phyloP scores from a whole-genome alignment of 768 basidiomycete species.

The Lactifluus rugatus region DNA sequence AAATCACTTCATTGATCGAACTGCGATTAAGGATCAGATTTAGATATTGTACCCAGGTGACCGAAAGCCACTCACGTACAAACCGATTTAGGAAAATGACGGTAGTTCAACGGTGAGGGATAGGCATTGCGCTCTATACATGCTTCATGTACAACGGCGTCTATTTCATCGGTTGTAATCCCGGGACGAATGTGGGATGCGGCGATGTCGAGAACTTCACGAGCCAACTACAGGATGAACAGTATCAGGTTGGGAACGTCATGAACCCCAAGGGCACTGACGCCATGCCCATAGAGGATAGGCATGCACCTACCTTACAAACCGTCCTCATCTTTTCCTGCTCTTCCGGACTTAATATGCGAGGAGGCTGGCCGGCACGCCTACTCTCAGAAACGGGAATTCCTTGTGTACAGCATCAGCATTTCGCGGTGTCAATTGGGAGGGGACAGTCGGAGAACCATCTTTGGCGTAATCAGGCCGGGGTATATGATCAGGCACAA shows the following conservation, averaged over 20 bases:
- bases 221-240: conserved; percentile 47
- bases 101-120: conserved; percentile 90
- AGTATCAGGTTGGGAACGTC: conserved; percentile 4
- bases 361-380: conserved; percentile 49
- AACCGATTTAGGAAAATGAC: conserved; percentile 86
- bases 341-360: conserved; percentile 59
- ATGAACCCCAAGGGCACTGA: conserved; percentile 2
- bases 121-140: conserved; percentile 86
- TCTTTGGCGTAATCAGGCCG: conserved; percentile 82
- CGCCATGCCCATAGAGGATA: background rate
- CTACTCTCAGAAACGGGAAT: conserved; percentile 50
- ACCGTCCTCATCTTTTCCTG: conserved; percentile 84
- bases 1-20: conserved; percentile 91
- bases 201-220: conserved; percentile 90
- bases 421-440: background rate
- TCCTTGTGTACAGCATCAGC: conserved; percentile 33
- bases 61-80: conserved; percentile 64
- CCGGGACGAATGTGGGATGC: conserved; percentile 84
- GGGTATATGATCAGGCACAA: conserved; percentile 73
- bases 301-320: conserved; percentile 49
- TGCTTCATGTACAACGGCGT: conserved; percentile 87
- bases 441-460: conserved; percentile 32
- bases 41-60: background rate
- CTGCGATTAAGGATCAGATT: conserved; percentile 29
- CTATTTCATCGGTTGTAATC: conserved; percentile 91